Base-by-base conservation (phyloP, 2,329 filamentous ascomycete species). In the Dendrostoma leiphaemia region DNA sequence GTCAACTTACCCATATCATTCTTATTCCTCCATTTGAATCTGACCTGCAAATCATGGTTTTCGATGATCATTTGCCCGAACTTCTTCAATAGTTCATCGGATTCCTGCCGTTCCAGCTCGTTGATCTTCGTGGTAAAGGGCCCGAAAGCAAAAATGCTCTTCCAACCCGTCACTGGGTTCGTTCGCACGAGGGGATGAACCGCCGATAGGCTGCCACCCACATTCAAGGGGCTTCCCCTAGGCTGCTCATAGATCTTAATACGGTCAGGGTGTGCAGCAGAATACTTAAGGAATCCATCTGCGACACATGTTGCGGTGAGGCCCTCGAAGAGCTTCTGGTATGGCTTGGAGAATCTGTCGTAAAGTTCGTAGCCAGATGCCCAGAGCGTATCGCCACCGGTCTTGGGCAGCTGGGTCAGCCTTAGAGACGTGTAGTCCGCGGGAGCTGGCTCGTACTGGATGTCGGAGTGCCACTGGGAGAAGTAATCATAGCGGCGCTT, bases 331-430 rank as follows among this genome's bases (percentile, higher is more conserved):
- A 86, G 86, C 23, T 70, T 69, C 54, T 80, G 81, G 50, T 81
- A 80, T 0, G 80, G 71, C 2, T 72, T 70, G 4, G 80, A 84
- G 54, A 89, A 73, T 26, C 82, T 78, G 62, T 89, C 84, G 62
- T 86, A 88, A 12, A 86, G 68, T 60, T 88, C 84, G 63, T 87
- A 87, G 0, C 83, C 83, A 0, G 82, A 85, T 0, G 84, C 85
- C 83, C 84, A 88, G 6, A 88, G 75, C 0, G 85, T 87, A 65
- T 81, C 77, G 37, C 81, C 76, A 6, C 47, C 47, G 0, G 77
- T 81, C 51, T 72, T 70, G 4, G 83, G 83, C 1, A 85, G 67
- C 60, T 82, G 67, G 0, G 73, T 75, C 3, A 86, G 66, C 0
- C 80, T 69, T 1, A 88, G 70, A 1, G 80, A 74, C 0, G 84